Percentiles rank a stretch among this genome's conserved stretches.
These are phyloP conservation scores for Aphanocladium album DNA, from an alignment of 2,329 filamentous ascomycete genomes.

Conservation along the genomic window DNA sequence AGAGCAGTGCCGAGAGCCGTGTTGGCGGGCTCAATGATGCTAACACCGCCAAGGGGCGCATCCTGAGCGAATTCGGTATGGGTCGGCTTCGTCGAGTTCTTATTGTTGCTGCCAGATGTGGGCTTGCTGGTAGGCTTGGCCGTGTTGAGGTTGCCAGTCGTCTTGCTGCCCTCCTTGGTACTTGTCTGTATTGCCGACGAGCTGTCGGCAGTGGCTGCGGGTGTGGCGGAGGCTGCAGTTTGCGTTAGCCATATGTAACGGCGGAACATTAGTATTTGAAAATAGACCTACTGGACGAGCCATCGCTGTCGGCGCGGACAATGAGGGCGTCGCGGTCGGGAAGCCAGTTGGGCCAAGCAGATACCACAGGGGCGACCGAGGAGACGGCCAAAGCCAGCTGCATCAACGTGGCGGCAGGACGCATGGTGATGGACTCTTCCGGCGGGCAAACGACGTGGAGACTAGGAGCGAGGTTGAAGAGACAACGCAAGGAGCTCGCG, in stretches of 20 bases:
- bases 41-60: slow-evolving; percentile 46
- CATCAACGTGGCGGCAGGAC: slow-evolving; percentile 40
- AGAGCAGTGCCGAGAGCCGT: slow-evolving; percentile 41
- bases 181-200: slow-evolving; percentile 2
- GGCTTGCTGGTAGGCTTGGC: slow-evolving; percentile 19
- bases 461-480: background rate
- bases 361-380: slow-evolving; percentile 45
- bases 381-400: slow-evolving; percentile 46
- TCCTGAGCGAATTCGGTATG: slow-evolving; percentile 40
- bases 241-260: background rate
- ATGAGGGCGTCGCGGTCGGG: slow-evolving; percentile 49
- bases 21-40: slow-evolving; percentile 48
- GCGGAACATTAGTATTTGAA: slow-evolving; percentile 13
- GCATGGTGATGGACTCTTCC: slow-evolving; percentile 39
- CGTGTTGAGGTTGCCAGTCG: slow-evolving; percentile 39
- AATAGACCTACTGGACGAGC: slow-evolving; percentile 12
- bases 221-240: background rate
- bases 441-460: background rate
- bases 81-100: slow-evolving; percentile 17
- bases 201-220: background rate
- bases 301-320: slow-evolving; percentile 40
- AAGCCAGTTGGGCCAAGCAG: slow-evolving; percentile 53
- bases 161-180: slow-evolving; percentile 10
- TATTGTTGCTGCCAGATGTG: slow-evolving; percentile 21
- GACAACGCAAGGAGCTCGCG: background rate